Evolutionary conservation across 805 yeast species (phyloP), one percentile per base, ranked within the genome.

Genomic region (Metschnikowia peoriensis): DNA sequence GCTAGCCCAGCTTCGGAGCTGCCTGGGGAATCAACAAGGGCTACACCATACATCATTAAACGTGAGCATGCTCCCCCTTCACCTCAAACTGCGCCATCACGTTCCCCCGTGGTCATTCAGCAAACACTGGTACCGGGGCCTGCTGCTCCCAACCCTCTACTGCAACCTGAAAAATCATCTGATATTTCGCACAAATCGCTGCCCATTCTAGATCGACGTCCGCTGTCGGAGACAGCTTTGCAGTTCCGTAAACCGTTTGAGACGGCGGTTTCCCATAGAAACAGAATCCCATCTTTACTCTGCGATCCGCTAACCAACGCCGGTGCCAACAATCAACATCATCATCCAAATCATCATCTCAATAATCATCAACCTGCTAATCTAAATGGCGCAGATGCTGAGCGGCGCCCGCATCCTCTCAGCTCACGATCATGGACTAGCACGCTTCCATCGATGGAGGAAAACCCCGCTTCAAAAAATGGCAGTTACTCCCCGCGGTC

Each of bases 261-360:
- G 15, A 38, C 41, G 11, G 44, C 34, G 8, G 39, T 15, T 12
- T 41, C 50, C 7, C 39, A 49, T 6, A 66, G 78, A 47, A 76
- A 69, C 37, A 62, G 84, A 55, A 69, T 73, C 50, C 82, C 82
- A 4, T 78, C 82, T 10, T 66, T 79, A 38, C 69, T 77, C 35
- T 66, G 70, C 49, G 84, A 80, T 56, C 84, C 84, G 0, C 67
- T 79, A 15, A 38, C 50, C 2, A 17, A 43, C 12, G 57, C 44
- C 7, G 28, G 34, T 11, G 15, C 16, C 38, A 39, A 28, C n/a
- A 53, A n/a, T 22, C 40, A 15, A 7, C 38, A n/a, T 17, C 34
- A 10, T 14, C 35, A 16, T 12, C 17, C 2, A 15, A 15, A 32
- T 27, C 15, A 43, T 29, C 35, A 32, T 12, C 35, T 10, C 16